These are phyloP conservation scores for Phellopilus nigrolimitatus DNA, from an alignment of 1,284 basidiomycete genomes.

Conservation along the genomic window DNA sequence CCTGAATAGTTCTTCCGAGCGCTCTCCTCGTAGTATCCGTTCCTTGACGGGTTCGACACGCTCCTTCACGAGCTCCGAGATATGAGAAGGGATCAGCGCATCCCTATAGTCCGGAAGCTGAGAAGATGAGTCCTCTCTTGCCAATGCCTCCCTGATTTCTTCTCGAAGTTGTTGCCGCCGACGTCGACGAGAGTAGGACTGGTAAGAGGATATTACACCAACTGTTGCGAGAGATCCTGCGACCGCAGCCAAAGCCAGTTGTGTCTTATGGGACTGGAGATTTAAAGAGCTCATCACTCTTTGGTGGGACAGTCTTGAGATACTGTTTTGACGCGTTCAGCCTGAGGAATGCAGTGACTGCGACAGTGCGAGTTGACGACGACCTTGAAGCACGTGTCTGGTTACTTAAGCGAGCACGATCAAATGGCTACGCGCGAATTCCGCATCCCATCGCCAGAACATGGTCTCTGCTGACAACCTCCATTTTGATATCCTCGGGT, in stretches of 20 bases:
- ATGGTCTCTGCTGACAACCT: constrained; percentile 67
- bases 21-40: constrained; percentile 8
- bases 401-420: not conserved
- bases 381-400: no score
- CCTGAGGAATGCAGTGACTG: no score
- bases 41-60: constrained; percentile 7
- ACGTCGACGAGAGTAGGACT: constrained; percentile 41
- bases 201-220: constrained; percentile 51
- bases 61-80: constrained; percentile 12
- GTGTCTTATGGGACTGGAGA: constrained; percentile 39
- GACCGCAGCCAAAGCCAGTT: constrained; percentile 57
- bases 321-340: no score
- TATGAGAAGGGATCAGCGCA: constrained; percentile 8
- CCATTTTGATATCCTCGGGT: constrained; percentile 64
- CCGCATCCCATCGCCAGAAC: not conserved
- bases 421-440: not conserved
- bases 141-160: constrained; percentile 36
- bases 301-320: no score
- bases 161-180: constrained; percentile 52
- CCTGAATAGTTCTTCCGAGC: constrained; percentile 51
- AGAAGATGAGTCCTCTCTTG: constrained; percentile 13
- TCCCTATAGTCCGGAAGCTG: constrained; percentile 10
- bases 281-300: not conserved
- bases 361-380: no score
- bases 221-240: constrained; percentile 60